Base-by-base conservation (phyloP, 176 grass and related monocot species). In the Zea luxurians region DNA sequence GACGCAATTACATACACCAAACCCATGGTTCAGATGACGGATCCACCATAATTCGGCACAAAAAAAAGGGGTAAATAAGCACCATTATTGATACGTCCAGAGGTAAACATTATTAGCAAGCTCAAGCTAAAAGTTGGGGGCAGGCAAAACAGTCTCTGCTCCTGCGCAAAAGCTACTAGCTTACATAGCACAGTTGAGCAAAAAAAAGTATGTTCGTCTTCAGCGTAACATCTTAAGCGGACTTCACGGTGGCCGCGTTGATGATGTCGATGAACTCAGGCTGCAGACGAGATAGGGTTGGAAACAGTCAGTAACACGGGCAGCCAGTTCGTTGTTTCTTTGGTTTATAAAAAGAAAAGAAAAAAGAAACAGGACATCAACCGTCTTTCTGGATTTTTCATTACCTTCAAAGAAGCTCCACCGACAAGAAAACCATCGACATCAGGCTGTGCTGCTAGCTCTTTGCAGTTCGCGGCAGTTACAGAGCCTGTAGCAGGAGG, bases 261-360 rank as follows among this genome's bases (percentile, higher is more conserved):
- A 97, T 97, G 87, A 97, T 97, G 71, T 97, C 94, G 1, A 93
- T 90, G 84, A 97, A 97, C 77, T 97, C 94, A 5, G 91, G 80
- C 94, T 97, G 52, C 38, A 84, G 40, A 6, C 42, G 84, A 37
- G 15, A 4, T 52, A 40, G 10, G 10, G 21, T n/a, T 7, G 8
- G 5, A 46, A 46, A 9, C 9, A 47, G 9, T 47, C 45, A 58
- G 82, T 16, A 13, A 64, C 27, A 61, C 21, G 4, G 5, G 38
- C 38, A 40, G 38, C 38, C 38, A 4, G 17, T 54, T n/a, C 21
- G 18, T 10, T 16, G 8, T 17, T 27, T 27, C 27, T 11, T 10
- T 2, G 0, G 2, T 45, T 15, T 54, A 10, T 3, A 40, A 40
- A 40, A 40, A 3, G 1, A 40, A 40, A 50, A 4, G 13, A 4